Evolutionary conservation across 1,284 basidiomycete genomes (phyloP), one percentile per base, ranked within the genome.

Genomic region (Ganoderma lucidum): DNA sequence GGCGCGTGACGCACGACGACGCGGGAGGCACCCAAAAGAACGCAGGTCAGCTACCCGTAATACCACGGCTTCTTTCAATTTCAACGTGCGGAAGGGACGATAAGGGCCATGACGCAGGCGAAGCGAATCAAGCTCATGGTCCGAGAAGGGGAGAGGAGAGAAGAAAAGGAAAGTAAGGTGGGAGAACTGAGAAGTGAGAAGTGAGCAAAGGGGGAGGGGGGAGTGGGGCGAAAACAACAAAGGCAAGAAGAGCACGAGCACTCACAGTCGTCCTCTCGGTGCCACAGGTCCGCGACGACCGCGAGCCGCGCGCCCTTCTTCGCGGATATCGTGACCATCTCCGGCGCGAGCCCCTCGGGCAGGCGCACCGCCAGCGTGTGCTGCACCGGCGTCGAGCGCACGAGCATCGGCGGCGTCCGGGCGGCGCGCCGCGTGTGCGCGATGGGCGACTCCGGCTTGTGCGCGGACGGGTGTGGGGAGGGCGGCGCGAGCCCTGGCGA

Each of bases 291-390:
- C 28, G 77, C 78, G 12, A 77, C 74, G n/a, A 79, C 73, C 2
- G 74, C 72, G 32, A 79, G 67, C 64, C 74, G 73, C 65, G 75
- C 71, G 23, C 76, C 76, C 68, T 70, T 76, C 71, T 77, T 74
- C 66, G 71, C 70, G 68, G 72, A 71, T 28, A 68, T 76, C n/a
- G 75, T 83, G 75, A 71, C 79, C 81, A 75, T 82, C 77, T 74
- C 78, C 71, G 75, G 67, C 64, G 73, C 63, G 69, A 75, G 56
- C 42, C 73, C 71, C 76, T 75, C 75, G 42, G 65, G 76, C 42
- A 37, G 75, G 74, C 55, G 69, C 14, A 73, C 74, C 10, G 66
- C 66, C 32, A 75, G 71, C 4, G 79, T 14, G 84, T 86, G 70
- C 83, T 83, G 70, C 15, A 41, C 41, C 19, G 41, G 17, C 23